Percentiles rank a stretch among this genome's conserved stretches.
Evolutionary conservation across 2,329 filamentous ascomycete genomes (phyloP).

Genomic region (Biscogniauxia mediterranea): DNA sequence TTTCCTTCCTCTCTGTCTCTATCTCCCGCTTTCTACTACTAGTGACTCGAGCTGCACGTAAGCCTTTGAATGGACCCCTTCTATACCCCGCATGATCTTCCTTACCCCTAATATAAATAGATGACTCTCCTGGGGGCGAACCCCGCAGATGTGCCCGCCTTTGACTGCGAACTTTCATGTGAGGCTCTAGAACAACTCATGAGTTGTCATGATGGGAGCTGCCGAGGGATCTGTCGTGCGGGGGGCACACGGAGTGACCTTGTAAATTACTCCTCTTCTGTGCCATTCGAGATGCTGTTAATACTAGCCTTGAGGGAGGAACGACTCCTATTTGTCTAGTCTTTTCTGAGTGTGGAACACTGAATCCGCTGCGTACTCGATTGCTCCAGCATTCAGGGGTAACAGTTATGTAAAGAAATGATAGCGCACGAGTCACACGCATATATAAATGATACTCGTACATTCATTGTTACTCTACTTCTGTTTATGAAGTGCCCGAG

Average conservation of each 20-base stretch:
- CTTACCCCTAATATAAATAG: conserved; percentile 11
- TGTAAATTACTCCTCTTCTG: not conserved
- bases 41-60: conserved; percentile 3
- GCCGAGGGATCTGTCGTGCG: not conserved
- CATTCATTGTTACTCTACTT: not conserved
- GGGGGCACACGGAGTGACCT: not conserved
- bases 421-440: not conserved
- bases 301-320: not conserved
- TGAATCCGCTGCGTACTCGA: not conserved
- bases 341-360: not conserved
- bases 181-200: not conserved
- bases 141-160: not conserved
- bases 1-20: conserved; percentile 5
- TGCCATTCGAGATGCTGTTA: not conserved
- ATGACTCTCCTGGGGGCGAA: conserved; percentile 11
- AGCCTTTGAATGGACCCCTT: conserved; percentile 1
- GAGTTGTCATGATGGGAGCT: not conserved
- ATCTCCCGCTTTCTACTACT: conserved; percentile 8
- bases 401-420: not conserved
- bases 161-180: not conserved
- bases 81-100: conserved; percentile 10
- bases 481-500: not conserved
- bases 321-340: not conserved
- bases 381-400: not conserved
- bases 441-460: not conserved